These are phyloP conservation scores for Aureobasidium zeae DNA, from an alignment of 2,329 filamentous ascomycete genomes.

Conservation along the genomic window DNA sequence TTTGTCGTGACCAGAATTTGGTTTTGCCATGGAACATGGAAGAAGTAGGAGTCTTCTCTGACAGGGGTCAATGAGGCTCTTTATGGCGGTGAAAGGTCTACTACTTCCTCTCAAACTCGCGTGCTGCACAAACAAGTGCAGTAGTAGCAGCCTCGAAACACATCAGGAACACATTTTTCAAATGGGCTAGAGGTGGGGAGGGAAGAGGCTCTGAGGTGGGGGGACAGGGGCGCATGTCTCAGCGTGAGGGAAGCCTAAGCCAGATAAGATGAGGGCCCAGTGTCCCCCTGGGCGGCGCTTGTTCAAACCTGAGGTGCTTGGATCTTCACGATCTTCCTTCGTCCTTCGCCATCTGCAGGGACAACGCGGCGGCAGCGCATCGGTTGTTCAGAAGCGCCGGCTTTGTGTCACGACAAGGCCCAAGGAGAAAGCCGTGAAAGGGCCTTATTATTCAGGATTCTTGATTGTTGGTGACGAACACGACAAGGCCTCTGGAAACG, in stretches of 20 bases:
- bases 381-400: conserved; percentile 5
- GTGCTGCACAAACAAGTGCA: too few relatives aligned
- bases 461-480: conserved; percentile 12
- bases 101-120: too few relatives aligned
- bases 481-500: too few relatives aligned
- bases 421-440: conserved; percentile 12
- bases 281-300: neutral
- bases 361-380: conserved; percentile 4
- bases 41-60: too few relatives aligned
- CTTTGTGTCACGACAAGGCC: conserved; percentile 11
- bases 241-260: conserved; percentile 9
- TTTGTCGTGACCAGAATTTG: neutral
- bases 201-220: neutral
- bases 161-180: conserved; percentile 2
- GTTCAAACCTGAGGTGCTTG: too few relatives aligned
- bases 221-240: conserved; percentile 10
- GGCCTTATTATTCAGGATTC: conserved; percentile 1
- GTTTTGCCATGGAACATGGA: neutral
- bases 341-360: conserved; percentile 4
- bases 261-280: neutral
- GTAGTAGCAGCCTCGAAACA: too few relatives aligned
- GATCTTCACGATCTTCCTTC: too few relatives aligned
- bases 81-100: too few relatives aligned
- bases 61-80: too few relatives aligned
- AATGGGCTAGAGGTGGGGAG: neutral